Evolutionary conservation across 2,329 filamentous ascomycete genomes (phyloP).

Genomic region (Beauveria bassiana): DNA sequence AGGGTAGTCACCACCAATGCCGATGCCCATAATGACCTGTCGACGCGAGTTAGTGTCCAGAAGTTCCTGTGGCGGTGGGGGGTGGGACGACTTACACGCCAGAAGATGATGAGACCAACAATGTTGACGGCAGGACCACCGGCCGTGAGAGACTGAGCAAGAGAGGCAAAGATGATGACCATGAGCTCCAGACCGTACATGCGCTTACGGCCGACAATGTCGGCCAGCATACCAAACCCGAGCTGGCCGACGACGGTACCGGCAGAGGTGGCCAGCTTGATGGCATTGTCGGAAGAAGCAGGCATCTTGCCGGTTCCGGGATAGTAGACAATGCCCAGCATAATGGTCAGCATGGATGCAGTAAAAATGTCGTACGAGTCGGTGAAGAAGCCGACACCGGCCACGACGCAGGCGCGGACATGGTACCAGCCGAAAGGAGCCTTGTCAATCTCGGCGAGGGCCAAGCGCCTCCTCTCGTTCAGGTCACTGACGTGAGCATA

Average conservation of each 20-base stretch:
- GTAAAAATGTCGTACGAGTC: conserved; percentile 81
- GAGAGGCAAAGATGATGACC: conserved; percentile 70
- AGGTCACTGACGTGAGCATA: conserved; percentile 58
- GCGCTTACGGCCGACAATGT: conserved; percentile 66
- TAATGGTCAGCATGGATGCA: conserved; percentile 63
- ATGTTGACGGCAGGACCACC: conserved; percentile 55
- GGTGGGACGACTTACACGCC: conserved; percentile 38
- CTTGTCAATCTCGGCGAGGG: conserved; percentile 75
- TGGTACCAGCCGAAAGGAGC: conserved; percentile 82
- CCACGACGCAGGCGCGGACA: conserved; percentile 66
- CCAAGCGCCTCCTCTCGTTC: conserved; percentile 70
- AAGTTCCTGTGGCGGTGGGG: not conserved
- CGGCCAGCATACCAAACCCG: conserved; percentile 70
- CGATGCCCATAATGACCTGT: conserved; percentile 53
- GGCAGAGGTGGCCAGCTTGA: conserved; percentile 77
- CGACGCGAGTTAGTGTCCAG: not conserved
- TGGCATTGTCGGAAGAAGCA: conserved; percentile 63
- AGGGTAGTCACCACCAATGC: conserved; percentile 58
- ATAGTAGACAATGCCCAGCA: conserved; percentile 75
- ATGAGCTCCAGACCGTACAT: conserved; percentile 71
- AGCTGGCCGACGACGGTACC: conserved; percentile 80
- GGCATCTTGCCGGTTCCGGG: conserved; percentile 53
- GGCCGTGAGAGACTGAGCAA: conserved; percentile 62
- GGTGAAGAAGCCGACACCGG: conserved; percentile 83
- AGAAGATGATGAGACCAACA: conserved; percentile 66